Conservation (phyloP, 2,329 filamentous ascomycete genomes). For the Calonectria hawksworthii region DNA sequence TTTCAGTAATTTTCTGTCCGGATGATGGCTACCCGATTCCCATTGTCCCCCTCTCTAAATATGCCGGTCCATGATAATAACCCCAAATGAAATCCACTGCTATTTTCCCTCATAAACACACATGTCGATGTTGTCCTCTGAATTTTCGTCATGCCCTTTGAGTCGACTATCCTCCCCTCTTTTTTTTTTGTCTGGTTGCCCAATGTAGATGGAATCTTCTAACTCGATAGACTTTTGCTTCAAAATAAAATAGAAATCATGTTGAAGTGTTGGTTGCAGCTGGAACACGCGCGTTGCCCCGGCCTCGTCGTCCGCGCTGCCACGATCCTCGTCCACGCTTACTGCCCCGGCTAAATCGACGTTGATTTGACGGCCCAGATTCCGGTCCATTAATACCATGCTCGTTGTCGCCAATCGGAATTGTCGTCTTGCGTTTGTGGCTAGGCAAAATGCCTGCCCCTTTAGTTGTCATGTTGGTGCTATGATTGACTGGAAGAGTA, state of each 20-base stretch:
- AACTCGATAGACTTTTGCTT: background rate
- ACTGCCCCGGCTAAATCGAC: slow-evolving; percentile 38
- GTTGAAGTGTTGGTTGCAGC: slow-evolving; percentile 12
- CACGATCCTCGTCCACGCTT: slow-evolving; percentile 46
- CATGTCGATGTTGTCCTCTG: background rate
- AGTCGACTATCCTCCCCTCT: background rate
- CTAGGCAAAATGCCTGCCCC: background rate
- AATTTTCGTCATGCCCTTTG: background rate
- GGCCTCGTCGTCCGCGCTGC: slow-evolving; percentile 46
- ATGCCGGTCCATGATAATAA: slow-evolving; percentile 8
- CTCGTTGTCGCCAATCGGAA: slow-evolving; percentile 27
- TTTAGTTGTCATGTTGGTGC: background rate
- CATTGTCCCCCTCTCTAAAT: slow-evolving; percentile 23
- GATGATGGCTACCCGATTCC: background rate
- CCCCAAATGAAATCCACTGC: background rate
- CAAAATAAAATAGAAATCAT: slow-evolving; percentile 20
- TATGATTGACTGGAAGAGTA: background rate
- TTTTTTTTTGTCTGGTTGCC: slow-evolving; percentile 8
- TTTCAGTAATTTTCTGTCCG: slow-evolving; percentile 3
- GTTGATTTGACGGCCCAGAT: slow-evolving; percentile 15
- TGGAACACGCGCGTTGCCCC: slow-evolving; percentile 34
- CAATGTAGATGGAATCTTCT: background rate
- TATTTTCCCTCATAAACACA: background rate
- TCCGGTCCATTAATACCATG: slow-evolving; percentile 17
- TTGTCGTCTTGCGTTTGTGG: background rate